Evolutionary conservation across 805 yeast species (phyloP), one percentile per base, ranked within the genome.

Genomic region (Priceomyces castillae): DNA sequence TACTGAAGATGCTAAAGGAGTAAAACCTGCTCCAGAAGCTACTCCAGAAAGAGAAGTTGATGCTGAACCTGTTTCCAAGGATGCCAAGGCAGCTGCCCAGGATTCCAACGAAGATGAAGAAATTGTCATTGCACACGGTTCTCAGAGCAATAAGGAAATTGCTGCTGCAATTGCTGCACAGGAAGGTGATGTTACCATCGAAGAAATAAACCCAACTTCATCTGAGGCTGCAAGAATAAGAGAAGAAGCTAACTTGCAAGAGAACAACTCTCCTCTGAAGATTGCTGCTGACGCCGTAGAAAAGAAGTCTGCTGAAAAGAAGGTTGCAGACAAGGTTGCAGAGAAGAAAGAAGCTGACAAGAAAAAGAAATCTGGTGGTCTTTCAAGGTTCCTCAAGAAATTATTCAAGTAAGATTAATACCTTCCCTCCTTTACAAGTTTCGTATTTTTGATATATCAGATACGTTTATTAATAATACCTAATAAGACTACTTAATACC

Each of bases 151-250:
- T 34, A 51, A 58, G 30, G 65, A 62, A 25, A 56, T 66, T 39
- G 69, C 61, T 43, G 60, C 64, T 37, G 66, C 63, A 35, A 57
- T 69, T 40, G 58, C 56, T 31, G 69, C 71, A 37, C 56, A 58
- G 41, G 70, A 60, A 49, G 66, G 64, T 30, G 66, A 62, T 34
- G 68, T 65, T 12, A 58, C 64, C 22, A 60, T 70, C 31, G 75
- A 70, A 55, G 73, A 71, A 53, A 62, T 71, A 51, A 56, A 67
- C 51, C 75, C 75, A 16, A 65, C 71, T 30, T 62, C 57, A 23
- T 59, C 67, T 22, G 73, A 71, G 55, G 67, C 65, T 30, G 61
- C 58, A 36, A 57, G 59, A 50, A 61, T 68, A 45, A 59, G 67
- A 19, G 57, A 61, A 43, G 67, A 67, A 46, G 74, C 70, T 22